Evolutionary conservation across 1,284 basidiomycete species (phyloP).

Genomic region (Cutaneotrichosporon mucoides): DNA sequence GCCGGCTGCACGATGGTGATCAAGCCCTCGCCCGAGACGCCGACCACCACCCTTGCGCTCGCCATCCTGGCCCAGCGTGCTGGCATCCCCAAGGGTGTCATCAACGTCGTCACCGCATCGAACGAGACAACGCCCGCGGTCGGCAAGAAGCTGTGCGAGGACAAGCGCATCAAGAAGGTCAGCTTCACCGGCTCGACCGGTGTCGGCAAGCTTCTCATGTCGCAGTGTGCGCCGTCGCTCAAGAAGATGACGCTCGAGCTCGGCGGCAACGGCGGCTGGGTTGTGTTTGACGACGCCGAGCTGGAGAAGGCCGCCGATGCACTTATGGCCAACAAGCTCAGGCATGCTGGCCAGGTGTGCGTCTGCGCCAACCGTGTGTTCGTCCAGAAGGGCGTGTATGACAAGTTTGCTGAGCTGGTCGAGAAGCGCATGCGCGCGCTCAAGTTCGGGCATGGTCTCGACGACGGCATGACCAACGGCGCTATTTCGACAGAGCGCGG

Average conservation of each 20-base stretch:
- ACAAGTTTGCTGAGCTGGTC: slow-evolving; percentile 29
- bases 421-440: slow-evolving; percentile 62
- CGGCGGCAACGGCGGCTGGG: slow-evolving; percentile 44
- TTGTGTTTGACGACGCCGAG: slow-evolving; percentile 48
- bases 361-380: slow-evolving; percentile 65
- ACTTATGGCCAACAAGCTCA: slow-evolving; percentile 80
- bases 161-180: slow-evolving; percentile 58
- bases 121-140: slow-evolving; percentile 50
- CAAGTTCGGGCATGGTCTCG: slow-evolving; percentile 82
- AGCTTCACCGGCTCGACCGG: slow-evolving; percentile 83
- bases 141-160: slow-evolving; percentile 30
- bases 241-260: slow-evolving; percentile 48
- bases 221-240: slow-evolving; percentile 41
- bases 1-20: slow-evolving; percentile 47
- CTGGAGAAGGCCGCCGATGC: slow-evolving; percentile 36
- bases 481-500: slow-evolving; percentile 81
- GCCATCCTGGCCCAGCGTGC: slow-evolving; percentile 20
- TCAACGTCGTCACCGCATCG: slow-evolving; percentile 77
- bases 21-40: slow-evolving; percentile 81
- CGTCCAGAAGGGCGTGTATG: slow-evolving; percentile 57
- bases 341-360: slow-evolving; percentile 75
- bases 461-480: slow-evolving; percentile 68
- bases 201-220: slow-evolving; percentile 23
- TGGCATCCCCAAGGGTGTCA: slow-evolving; percentile 82
- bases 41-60: slow-evolving; percentile 73